Conservation (phyloP, 2,329 filamentous ascomycete genomes). For the Aspergillus spinulosporus region DNA sequence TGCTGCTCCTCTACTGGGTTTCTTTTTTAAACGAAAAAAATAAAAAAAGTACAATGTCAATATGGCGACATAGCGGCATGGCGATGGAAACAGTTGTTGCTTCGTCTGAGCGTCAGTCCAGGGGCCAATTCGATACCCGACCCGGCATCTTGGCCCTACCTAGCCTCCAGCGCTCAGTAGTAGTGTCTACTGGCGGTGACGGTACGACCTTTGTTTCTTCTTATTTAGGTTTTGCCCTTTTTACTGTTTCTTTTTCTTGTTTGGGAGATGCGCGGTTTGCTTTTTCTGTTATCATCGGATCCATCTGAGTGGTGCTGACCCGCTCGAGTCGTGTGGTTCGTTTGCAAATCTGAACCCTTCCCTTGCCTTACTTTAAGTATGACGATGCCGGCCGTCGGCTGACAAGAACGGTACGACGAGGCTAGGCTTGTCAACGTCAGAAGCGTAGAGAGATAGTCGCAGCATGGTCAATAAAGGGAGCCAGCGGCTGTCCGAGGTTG, state of each 20-base stretch:
- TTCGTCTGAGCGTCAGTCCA: conserved; percentile 9
- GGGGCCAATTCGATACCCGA: conserved; percentile 11
- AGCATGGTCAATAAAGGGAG: neutral
- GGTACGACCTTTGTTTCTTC: neutral
- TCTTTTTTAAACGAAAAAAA: neutral
- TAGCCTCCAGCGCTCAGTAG: neutral
- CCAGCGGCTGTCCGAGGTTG: neutral
- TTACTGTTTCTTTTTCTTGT: conserved; percentile 9
- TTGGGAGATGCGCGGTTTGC: neutral
- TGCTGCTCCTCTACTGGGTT: neutral
- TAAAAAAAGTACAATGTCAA: neutral
- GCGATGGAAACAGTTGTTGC: neutral
- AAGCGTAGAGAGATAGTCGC: neutral
- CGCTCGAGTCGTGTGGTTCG: conserved; percentile 3
- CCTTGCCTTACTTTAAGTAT: neutral
- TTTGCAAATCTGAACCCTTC: conserved; percentile 3
- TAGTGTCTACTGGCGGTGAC: conserved; percentile 19
- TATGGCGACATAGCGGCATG: neutral
- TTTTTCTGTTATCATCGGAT: conserved; percentile 9
- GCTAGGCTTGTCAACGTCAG: neutral
- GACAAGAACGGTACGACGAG: neutral
- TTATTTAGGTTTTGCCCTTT: conserved; percentile 9
- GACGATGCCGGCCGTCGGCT: neutral
- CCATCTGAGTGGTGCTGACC: conserved; percentile 7
- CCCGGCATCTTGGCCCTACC: conserved; percentile 5